Base-by-base conservation (phyloP, 306 rosid species). In the Luffa aegyptiaca region DNA sequence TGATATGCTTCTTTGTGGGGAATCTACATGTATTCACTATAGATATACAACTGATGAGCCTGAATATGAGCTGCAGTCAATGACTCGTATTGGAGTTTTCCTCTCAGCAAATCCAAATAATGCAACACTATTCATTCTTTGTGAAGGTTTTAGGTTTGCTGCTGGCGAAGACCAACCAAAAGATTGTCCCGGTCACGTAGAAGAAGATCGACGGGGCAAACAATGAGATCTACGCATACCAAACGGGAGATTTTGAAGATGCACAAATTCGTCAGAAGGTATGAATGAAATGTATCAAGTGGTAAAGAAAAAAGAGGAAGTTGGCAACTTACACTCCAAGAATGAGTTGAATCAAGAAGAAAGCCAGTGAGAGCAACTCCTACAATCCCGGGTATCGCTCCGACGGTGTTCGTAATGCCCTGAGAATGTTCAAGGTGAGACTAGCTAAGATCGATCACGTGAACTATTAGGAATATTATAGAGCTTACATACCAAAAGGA, bases 371-470 rank as follows among this genome's bases (percentile, higher is more conserved):
- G 97, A 35, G 96, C 96, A 74, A 95, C 96, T 35, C 98, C 98
- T 70, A 95, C 89, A 45, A 93, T 93, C 81, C 97, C 98, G 66
- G 98, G 99, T 77, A 93, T 77, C 2, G 99, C 98, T 81, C 97
- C 99, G 62, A 93, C 91, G 1, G 99, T 93, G 80, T 93, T 95
- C 59, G 99, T 95, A 66, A 95, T 95, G 82, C 99, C 98, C 97
- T 91, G 88, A 78, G 63, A 52, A 5, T 75, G 18, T 35, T 31
- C 16, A 31, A 49, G 16, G 62, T 1, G 9, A 74, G 33, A 37
- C 46, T 51, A 2, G 33, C 62, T 51, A 26, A 17, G 17, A 73
- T 46, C 0, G 7, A 49, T 14, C 8, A 4, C 44, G 3, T 49
- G 26, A 73, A 49, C 4, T 13, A 12, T 16, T 73, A 2, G 26